Conservation (phyloP, 805 yeast genomes). For the Candida schatavii region DNA sequence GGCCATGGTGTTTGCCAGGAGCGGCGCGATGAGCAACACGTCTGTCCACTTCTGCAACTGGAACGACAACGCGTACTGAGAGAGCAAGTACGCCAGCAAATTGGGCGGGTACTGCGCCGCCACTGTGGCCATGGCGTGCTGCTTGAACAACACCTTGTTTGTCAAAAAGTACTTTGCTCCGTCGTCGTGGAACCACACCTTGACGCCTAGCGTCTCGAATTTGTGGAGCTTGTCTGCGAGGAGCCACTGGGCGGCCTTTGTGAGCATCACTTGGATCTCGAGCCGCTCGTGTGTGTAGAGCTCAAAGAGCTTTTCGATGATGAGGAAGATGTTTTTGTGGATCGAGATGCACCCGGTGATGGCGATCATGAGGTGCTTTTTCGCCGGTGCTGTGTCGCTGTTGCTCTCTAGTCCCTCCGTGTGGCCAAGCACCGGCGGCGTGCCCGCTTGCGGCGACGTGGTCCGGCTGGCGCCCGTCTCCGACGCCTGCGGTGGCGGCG, state of each 20-base stretch:
- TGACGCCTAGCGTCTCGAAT: constrained; percentile 21
- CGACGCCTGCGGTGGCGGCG: too few species aligned
- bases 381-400: not conserved
- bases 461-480: too few species aligned
- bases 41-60: constrained; percentile 26
- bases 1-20: constrained; percentile 25
- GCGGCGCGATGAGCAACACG: constrained; percentile 22
- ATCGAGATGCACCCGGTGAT: constrained; percentile 24
- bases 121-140: not conserved
- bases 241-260: constrained; percentile 22
- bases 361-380: constrained; percentile 21
- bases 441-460: constrained; percentile 2
- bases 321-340: constrained; percentile 18
- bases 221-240: constrained; percentile 17
- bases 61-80: constrained; percentile 15
- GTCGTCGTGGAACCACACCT: constrained; percentile 24
- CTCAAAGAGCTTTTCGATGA: constrained; percentile 23
- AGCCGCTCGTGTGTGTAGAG: constrained; percentile 17
- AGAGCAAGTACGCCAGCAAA: constrained; percentile 10
- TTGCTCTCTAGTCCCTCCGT: not conserved
- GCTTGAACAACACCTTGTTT: constrained; percentile 8
- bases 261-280: constrained; percentile 24
- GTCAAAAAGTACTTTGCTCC: constrained; percentile 13
- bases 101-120: constrained; percentile 2
- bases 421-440: not conserved